Conservation (phyloP, 495 filamentous ascomycete genomes). For the Penicillium robsamsonii region DNA sequence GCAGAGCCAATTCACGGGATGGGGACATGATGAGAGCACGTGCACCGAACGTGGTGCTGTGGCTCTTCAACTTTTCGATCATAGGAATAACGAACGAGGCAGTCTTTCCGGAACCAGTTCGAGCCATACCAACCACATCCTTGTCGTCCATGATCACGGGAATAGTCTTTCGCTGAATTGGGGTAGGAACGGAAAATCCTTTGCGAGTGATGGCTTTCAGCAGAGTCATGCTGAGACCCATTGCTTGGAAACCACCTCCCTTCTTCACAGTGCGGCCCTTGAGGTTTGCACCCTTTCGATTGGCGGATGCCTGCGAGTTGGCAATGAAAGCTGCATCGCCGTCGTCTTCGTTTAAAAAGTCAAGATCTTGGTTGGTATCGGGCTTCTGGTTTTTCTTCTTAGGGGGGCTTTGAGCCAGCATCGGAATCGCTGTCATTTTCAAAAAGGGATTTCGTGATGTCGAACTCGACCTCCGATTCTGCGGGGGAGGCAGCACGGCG, state of each 20-base stretch:
- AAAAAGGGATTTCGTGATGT: constrained; percentile 82
- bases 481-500: constrained; percentile 73
- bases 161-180: constrained; percentile 95
- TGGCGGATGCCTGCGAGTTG: constrained; percentile 74
- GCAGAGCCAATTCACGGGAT: constrained; percentile 86
- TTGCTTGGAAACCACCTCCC: constrained; percentile 92
- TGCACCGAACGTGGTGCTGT: constrained; percentile 80
- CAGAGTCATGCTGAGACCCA: constrained; percentile 83
- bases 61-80: constrained; percentile 90
- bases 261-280: constrained; percentile 89
- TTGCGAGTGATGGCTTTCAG: constrained; percentile 88
- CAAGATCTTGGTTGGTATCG: constrained; percentile 38
- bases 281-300: constrained; percentile 75
- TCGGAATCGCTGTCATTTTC: constrained; percentile 55
- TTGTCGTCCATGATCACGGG: constrained; percentile 82
- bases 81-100: constrained; percentile 97
- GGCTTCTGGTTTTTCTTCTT: constrained; percentile 33
- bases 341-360: constrained; percentile 53
- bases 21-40: constrained; percentile 86
- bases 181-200: constrained; percentile 92
- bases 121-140: constrained; percentile 96
- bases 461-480: constrained; percentile 84
- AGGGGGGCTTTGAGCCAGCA: constrained; percentile 28
- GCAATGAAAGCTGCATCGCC: constrained; percentile 90
- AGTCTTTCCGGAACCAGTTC: constrained; percentile 95